Evolutionary conservation across 148 eudicot genomes (phyloP), one percentile per base, ranked within the genome.

Genomic region (Euryodendron excelsum): DNA sequence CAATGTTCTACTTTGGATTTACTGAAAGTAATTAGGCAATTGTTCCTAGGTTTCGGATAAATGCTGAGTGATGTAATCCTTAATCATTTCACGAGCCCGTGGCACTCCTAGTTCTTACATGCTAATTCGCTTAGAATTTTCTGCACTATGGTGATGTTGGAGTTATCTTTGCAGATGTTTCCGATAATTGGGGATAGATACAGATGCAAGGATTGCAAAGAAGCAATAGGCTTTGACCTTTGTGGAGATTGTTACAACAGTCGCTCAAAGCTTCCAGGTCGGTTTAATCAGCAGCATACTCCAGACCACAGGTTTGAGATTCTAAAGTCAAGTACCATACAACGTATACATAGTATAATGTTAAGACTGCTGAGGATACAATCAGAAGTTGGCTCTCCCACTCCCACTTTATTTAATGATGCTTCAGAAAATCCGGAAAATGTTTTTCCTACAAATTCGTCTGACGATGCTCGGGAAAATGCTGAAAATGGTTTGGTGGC

Each of bases 181-280:
- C 97, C 97, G 11, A 88, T 93, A 44, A 81, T 88, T 44, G 97
- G 97, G n/a, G 84, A 86, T 52, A 83, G 97, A 80, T 91, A 93
- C 78, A 79, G 66, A 76, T 93, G 97, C 85, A 72, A 71, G 74
- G 94, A 93, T 70, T 93, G 97, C 75, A 77, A 67, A 48, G 97
- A 93, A 77, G 31, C 0, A 31, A 80, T 89, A 6, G 97, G 97
- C 13, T 93, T 91, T 60, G 93, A 93, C 84, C 93, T 93, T 31
- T 93, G 97, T 66, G 97, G 85, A 78, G 83, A 84, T 45, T 93
- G 97, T 82, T 91, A 93, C 79, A 83, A 85, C 31, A 85, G 89
- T 33, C 73, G 81, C 30, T 89, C 93, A 72, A 89, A 91, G 79
- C 91, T 86, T 58, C 97, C 93, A 0, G 95, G 97, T 33, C 87